Base-by-base conservation (phyloP, 2,329 filamentous ascomycete species). In the Penicillium sp. region DNA sequence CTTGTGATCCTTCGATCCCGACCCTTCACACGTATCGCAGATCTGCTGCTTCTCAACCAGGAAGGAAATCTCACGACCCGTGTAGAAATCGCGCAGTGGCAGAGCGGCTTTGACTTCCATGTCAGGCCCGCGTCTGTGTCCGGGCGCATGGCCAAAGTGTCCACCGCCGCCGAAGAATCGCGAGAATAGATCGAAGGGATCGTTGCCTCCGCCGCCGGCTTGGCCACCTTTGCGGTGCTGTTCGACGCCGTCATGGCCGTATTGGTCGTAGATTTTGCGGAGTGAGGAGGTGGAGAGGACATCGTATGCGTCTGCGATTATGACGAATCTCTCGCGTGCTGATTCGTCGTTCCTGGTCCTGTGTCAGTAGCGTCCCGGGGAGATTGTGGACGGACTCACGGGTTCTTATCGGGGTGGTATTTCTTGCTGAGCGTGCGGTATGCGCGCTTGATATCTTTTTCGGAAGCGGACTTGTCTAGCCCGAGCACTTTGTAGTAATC, bases 351-450 rank as follows among this genome's bases (percentile, higher is more conserved):
- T 87, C 50, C 90, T 94, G 16, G 2, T 9, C 22, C 22, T 7
- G 16, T 25, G 14, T 27, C 3, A 44, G 33, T 20, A 28, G 14
- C 13, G 22, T 13, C 1, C 10, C 27, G 4, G 6, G 41, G 36
- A 10, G 8, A 11, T 22, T 2, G 2, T 20, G 13, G 11, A 43
- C 41, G 50, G 14, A 76, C 88, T 65, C 82, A 94, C 87, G 92
- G 91, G 65, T 97, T 97, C 82, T 99, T 99, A 74, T 99, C 94
- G 3, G 94, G 94, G 69, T 99, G 94, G 72, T 83, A 96, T 71
- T 95, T 95, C 74, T 97, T 97, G 77, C 89, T 95, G 10, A 99
- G 80, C 54, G 85, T 86, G 54, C 92, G 85, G 74, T 99, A 99
- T 20, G 94, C 92, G 41, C 89, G 88, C 74, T 99, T 99, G 69